Conservation (phyloP, 192 early-diverging fungal species). For the Umbelopsis sp. region DNA sequence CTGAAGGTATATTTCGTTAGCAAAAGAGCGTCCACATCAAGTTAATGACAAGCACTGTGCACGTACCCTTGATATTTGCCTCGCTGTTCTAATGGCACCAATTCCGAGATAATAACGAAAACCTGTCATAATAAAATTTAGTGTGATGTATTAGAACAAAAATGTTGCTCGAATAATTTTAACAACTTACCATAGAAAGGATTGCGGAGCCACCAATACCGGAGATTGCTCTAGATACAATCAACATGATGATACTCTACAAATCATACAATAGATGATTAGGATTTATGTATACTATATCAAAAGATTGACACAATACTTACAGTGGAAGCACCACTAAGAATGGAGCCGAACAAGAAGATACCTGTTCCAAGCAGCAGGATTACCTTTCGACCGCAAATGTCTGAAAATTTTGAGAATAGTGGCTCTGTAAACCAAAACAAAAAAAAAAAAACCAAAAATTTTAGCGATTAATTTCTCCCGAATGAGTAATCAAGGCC, state of each 20-base stretch:
- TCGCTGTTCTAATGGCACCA: constrained; percentile 82
- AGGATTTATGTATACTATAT: neutral
- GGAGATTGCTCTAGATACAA: constrained; percentile 62
- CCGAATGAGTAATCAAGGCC: constrained; percentile 15
- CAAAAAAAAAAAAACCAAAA: neutral
- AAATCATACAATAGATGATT: neutral
- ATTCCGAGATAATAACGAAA: constrained; percentile 84
- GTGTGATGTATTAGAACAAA: neutral
- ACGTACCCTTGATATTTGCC: constrained; percentile 61
- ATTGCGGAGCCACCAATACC: constrained; percentile 67
- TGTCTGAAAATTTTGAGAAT: constrained; percentile 86
- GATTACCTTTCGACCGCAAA: constrained; percentile 76
- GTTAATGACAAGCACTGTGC: neutral
- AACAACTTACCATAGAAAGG: constrained; percentile 52
- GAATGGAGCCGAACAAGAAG: constrained; percentile 79
- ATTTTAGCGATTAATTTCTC: neutral
- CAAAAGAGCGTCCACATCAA: neutral
- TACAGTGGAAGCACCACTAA: constrained; percentile 76
- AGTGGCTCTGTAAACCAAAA: constrained; percentile 42
- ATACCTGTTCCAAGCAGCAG: constrained; percentile 73
- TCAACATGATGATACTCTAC: constrained; percentile 51
- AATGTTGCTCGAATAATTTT: constrained; percentile 4
- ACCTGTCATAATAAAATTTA: constrained; percentile 21
- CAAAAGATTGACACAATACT: neutral
- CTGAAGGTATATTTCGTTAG: neutral